These are phyloP conservation scores for Limonomyces culmigenus DNA, from an alignment of 1,284 basidiomycete species.

Conservation along the genomic window DNA sequence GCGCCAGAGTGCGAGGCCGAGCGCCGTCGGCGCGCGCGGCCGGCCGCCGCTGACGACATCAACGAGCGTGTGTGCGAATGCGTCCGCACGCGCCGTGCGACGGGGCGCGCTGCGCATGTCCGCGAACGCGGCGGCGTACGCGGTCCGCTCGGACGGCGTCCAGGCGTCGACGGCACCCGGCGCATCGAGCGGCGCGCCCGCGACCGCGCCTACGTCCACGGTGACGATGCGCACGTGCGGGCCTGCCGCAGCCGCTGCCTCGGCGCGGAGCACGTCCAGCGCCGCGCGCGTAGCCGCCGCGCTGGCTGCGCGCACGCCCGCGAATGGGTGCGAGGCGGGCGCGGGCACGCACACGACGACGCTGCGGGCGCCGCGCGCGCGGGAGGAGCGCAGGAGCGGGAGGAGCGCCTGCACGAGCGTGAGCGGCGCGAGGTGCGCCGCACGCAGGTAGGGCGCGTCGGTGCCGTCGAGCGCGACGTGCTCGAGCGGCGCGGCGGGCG, in stretches of 20 bases:
- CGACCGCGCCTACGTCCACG: constrained; percentile 51
- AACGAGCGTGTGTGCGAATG: constrained; percentile 40
- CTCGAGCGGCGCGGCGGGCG: constrained; percentile 43
- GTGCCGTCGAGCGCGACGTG: constrained; percentile 42
- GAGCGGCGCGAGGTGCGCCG: constrained; percentile 58
- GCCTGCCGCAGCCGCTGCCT: constrained; percentile 45
- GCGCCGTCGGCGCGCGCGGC: constrained; percentile 20
- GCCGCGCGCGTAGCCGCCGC: constrained; percentile 52
- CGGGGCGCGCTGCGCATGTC: constrained; percentile 22
- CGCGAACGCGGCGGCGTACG: constrained; percentile 24
- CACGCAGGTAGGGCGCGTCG: constrained; percentile 51
- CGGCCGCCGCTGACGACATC: constrained; percentile 37
- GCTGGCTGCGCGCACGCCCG: constrained; percentile 50
- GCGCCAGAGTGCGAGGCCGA: constrained; percentile 26
- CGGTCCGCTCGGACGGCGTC: constrained; percentile 1
- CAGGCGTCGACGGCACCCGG: not conserved
- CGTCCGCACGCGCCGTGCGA: constrained; percentile 32
- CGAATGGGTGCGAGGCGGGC: constrained; percentile 48
- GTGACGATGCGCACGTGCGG: constrained; percentile 41
- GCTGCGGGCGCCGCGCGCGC: constrained; percentile 38
- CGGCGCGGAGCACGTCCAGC: constrained; percentile 52
- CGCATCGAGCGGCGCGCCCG: not conserved
- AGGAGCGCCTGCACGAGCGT: constrained; percentile 60
- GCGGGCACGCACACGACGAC: constrained; percentile 58
- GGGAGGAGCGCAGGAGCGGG: constrained; percentile 49